phyloP scores from a whole-genome alignment of 441 rosid genomes.

The Aleurites moluccanus region DNA sequence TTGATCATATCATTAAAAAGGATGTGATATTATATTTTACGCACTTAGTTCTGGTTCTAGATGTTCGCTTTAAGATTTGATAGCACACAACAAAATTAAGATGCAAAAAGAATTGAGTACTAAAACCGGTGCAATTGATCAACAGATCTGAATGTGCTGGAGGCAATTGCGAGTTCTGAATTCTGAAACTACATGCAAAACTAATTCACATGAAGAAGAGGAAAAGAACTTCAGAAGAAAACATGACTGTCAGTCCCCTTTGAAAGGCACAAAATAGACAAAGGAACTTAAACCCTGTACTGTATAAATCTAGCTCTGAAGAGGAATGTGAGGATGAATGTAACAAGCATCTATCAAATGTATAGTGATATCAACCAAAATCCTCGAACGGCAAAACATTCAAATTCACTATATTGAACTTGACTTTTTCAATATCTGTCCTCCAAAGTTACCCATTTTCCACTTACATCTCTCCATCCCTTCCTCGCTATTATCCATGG shows the following conservation, averaged over 20 bases:
- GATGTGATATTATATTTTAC: background rate
- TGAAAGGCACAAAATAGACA: background rate
- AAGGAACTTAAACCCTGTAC: background rate
- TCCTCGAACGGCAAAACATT: background rate
- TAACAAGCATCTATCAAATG: background rate
- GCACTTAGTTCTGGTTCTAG: background rate
- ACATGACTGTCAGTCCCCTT: background rate
- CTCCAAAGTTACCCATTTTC: background rate
- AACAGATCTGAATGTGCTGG: background rate
- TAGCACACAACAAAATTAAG: background rate
- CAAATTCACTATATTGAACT: background rate
- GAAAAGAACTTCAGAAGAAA: background rate
- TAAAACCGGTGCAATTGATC: background rate
- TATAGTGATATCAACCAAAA: background rate
- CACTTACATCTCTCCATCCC: background rate
- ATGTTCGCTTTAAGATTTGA: background rate
- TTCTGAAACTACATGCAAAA: background rate
- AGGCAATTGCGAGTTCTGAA: background rate
- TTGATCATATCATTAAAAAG: background rate
- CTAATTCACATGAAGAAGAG: background rate
- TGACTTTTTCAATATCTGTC: background rate
- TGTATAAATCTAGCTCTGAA: no score
- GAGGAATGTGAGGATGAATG: background rate
- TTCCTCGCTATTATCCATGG: background rate
- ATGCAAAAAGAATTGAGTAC: background rate